Evolutionary conservation across 371 early-diverging fungal genomes (phyloP).

Genomic region (Mucor piriformis): DNA sequence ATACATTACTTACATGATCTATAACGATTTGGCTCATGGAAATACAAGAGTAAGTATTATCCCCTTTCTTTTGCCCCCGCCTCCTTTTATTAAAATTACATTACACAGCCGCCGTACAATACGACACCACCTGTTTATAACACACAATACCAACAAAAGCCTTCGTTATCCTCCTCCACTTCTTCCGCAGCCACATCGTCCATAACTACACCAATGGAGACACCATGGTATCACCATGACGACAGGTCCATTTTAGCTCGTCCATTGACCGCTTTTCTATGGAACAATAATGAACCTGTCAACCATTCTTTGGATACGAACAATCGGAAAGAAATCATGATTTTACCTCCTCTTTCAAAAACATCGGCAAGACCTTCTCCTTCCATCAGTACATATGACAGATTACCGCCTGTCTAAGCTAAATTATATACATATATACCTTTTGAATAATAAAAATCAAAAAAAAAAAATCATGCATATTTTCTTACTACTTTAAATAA

Average conservation of each 20-base stretch:
- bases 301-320: not conserved
- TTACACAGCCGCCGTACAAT: not conserved
- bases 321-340: conserved; percentile 18
- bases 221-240: conserved; percentile 12
- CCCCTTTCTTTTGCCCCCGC: not conserved
- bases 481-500: too few relatives aligned
- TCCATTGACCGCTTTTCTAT: conserved; percentile 44
- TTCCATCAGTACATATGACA: conserved; percentile 2
- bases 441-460: not conserved
- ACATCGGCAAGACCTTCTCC: conserved; percentile 8
- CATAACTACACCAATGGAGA: not conserved
- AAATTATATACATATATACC: not conserved
- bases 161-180: not conserved
- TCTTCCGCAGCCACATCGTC: not conserved
- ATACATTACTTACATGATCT: conserved; percentile 58
- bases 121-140: not conserved
- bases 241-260: conserved; percentile 31
- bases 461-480: not conserved
- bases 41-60: conserved; percentile 7
- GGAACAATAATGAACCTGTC: conserved; percentile 28
- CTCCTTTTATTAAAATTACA: not conserved
- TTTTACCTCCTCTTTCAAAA: conserved; percentile 22
- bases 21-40: conserved; percentile 40
- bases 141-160: not conserved
- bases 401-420: conserved; percentile 9